These are phyloP conservation scores for Neltuma alba DNA, from an alignment of 306 rosid species.

Conservation along the genomic window DNA sequence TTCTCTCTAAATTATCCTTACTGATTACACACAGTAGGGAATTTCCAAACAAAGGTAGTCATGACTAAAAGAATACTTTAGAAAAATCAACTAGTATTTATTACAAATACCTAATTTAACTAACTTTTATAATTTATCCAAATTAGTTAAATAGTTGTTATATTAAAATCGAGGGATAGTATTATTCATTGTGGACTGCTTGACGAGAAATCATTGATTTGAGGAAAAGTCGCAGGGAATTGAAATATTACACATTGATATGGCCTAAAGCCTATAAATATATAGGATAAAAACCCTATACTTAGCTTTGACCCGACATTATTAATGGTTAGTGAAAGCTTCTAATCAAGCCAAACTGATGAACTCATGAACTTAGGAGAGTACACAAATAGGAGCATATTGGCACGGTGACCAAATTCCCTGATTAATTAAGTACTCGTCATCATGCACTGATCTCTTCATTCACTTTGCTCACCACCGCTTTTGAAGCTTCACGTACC, in stretches of 20 bases:
- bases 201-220: neutral
- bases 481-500: neutral
- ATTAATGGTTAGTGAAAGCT: neutral
- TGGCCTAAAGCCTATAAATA: neutral
- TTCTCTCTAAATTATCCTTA: too few relatives aligned
- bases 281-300: too few relatives aligned
- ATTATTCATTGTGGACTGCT: too few relatives aligned
- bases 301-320: neutral
- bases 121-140: too few relatives aligned
- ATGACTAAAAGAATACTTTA: too few relatives aligned
- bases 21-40: too few relatives aligned
- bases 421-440: too few relatives aligned
- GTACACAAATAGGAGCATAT: neutral
- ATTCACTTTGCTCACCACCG: neutral
- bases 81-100: too few relatives aligned
- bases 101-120: too few relatives aligned
- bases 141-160: too few relatives aligned
- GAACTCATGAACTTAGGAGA: neutral
- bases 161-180: too few relatives aligned
- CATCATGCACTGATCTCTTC: neutral
- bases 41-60: too few relatives aligned
- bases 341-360: neutral
- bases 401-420: neutral
- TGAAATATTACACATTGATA: neutral
- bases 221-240: neutral